phyloP scores from a whole-genome alignment of 768 basidiomycete species.

The Agaricus sinodeliciosus region DNA sequence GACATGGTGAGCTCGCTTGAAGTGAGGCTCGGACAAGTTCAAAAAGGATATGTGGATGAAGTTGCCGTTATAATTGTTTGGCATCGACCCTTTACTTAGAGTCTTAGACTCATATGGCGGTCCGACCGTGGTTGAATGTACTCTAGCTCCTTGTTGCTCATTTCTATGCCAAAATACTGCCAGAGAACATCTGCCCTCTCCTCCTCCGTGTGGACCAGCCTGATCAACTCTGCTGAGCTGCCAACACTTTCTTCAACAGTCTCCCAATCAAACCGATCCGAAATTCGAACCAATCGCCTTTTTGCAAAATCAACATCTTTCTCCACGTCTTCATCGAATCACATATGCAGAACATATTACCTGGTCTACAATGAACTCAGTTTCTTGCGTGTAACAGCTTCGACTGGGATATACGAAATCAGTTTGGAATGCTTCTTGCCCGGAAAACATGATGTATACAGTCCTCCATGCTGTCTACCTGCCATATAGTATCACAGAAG shows the following conservation, averaged over 20 bases:
- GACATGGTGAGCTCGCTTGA: constrained; percentile 25
- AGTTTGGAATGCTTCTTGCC: background rate
- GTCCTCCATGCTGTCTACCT: background rate
- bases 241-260: background rate
- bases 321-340: background rate
- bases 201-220: background rate
- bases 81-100: background rate
- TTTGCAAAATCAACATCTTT: background rate
- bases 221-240: background rate
- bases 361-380: background rate
- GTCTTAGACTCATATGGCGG: background rate
- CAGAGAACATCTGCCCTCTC: background rate
- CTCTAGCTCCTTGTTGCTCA: constrained; percentile 1
- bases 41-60: background rate
- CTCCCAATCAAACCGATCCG: constrained; percentile 1
- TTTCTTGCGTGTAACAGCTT: background rate
- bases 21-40: too few species aligned
- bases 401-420: background rate
- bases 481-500: background rate
- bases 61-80: background rate
- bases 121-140: background rate
- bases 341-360: constrained; percentile 1
- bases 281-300: background rate
- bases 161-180: background rate
- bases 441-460: background rate